Evolutionary conservation across 2,329 filamentous ascomycete species (phyloP).

Genomic region (Monilinia fructigena): DNA sequence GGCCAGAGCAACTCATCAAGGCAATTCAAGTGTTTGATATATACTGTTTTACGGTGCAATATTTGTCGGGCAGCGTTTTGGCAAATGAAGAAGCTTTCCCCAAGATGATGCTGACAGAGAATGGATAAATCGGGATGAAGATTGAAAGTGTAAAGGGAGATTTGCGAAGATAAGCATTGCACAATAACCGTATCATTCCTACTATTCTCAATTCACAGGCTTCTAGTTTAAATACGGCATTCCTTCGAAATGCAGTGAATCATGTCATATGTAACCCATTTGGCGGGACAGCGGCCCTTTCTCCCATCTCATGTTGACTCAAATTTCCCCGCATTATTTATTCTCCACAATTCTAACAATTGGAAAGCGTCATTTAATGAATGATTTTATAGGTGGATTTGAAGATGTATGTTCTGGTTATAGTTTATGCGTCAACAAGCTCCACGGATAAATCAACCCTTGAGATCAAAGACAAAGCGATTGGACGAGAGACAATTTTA

Average conservation of each 20-base stretch:
- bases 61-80: no score
- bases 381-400: slow-evolving; percentile 12
- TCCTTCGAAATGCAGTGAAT: not conserved
- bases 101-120: not conserved
- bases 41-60: not conserved
- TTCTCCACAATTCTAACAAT: not conserved
- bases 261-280: not conserved
- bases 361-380: not conserved
- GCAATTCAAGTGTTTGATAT: not conserved
- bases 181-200: not conserved
- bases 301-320: not conserved
- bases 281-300: slow-evolving; percentile 6
- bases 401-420: not conserved
- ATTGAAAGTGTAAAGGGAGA: not conserved
- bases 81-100: not conserved
- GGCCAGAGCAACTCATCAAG: no score
- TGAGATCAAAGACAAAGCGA: not conserved
- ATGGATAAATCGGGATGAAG: not conserved
- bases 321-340: not conserved
- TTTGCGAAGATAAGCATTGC: not conserved
- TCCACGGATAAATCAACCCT: not conserved
- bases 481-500: not conserved
- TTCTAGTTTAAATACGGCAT: not conserved
- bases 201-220: no score
- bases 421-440: not conserved